Percentiles rank a stretch among this genome's conserved stretches.
Conservation (phyloP, 371 early-diverging fungal species). For the Rhizopus stolonifer region DNA sequence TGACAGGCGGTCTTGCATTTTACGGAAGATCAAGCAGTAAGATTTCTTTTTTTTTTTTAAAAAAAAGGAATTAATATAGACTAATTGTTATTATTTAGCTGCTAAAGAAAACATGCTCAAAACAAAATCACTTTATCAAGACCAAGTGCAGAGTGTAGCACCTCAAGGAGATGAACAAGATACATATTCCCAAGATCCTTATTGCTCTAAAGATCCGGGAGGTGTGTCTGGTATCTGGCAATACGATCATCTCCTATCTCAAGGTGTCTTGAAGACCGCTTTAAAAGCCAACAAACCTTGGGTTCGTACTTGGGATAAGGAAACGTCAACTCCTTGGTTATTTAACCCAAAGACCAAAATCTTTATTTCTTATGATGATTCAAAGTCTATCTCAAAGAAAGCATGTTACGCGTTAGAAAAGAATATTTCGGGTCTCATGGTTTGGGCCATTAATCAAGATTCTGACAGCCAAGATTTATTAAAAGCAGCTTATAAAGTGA, state of each 20-base stretch:
- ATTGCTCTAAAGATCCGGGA: constrained; percentile 28
- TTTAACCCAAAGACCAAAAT: constrained; percentile 54
- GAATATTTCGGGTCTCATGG: constrained; percentile 53
- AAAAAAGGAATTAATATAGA: no score
- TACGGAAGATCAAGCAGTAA: constrained; percentile 61
- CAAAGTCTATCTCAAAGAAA: constrained; percentile 47
- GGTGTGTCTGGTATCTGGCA: constrained; percentile 52
- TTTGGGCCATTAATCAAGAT: constrained; percentile 43
- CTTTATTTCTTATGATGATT: constrained; percentile 66
- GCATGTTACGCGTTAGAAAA: constrained; percentile 40
- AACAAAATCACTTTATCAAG: constrained; percentile 28
- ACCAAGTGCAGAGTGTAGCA: constrained; percentile 21
- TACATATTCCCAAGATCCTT: constrained; percentile 26
- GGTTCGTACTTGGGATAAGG: constrained; percentile 55
- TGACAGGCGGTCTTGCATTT: constrained; percentile 65
- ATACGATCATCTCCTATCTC: constrained; percentile 50
- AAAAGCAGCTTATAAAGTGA: constrained; percentile 15
- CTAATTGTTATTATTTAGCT: constrained; percentile 12
- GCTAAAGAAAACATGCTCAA: constrained; percentile 32
- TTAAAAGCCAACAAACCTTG: constrained; percentile 47
- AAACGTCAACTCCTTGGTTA: constrained; percentile 58
- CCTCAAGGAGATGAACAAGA: constrained; percentile 39
- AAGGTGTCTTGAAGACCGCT: constrained; percentile 47
- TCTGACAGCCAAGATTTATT: constrained; percentile 26
- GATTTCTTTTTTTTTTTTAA: no score